Evolutionary conservation across 345 rosid species (phyloP).

Genomic region (Zanthoxylum bungeanum): DNA sequence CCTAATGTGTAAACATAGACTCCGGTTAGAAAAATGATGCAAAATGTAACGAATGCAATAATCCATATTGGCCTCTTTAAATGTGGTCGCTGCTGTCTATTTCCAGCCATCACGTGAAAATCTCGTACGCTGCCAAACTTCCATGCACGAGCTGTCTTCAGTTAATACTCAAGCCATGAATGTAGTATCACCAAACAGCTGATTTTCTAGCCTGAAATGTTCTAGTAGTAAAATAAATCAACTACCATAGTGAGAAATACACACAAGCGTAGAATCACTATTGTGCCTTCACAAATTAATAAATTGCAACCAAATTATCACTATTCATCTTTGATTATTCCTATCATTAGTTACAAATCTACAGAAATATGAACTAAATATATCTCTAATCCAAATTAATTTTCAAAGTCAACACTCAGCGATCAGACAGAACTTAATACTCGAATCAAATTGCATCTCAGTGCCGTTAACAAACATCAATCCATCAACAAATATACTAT

Average conservation of each 20-base stretch:
- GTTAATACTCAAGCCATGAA: constrained; percentile 14
- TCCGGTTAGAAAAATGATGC: constrained; percentile 38
- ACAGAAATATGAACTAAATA: not conserved
- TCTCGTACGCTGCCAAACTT: constrained; percentile 23
- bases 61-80: constrained; percentile 57
- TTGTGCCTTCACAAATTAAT: not conserved
- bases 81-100: constrained; percentile 47
- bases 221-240: not conserved
- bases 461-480: not conserved
- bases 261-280: not conserved
- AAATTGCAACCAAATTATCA: not conserved
- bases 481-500: not conserved
- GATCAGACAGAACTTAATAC: not conserved
- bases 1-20: constrained; percentile 40
- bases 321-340: not conserved
- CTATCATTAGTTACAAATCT: not conserved
- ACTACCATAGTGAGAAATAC: not conserved
- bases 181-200: not conserved
- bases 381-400: not conserved
- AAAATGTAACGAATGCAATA: constrained; percentile 35
- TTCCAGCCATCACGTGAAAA: constrained; percentile 35
- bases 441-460: no score
- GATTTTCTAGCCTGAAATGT: constrained; percentile 3
- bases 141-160: constrained; percentile 30
- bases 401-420: constrained; percentile 3